Evolutionary conservation across 2,329 filamentous ascomycete species (phyloP).

Genomic region (Triangularia verruculosa): DNA sequence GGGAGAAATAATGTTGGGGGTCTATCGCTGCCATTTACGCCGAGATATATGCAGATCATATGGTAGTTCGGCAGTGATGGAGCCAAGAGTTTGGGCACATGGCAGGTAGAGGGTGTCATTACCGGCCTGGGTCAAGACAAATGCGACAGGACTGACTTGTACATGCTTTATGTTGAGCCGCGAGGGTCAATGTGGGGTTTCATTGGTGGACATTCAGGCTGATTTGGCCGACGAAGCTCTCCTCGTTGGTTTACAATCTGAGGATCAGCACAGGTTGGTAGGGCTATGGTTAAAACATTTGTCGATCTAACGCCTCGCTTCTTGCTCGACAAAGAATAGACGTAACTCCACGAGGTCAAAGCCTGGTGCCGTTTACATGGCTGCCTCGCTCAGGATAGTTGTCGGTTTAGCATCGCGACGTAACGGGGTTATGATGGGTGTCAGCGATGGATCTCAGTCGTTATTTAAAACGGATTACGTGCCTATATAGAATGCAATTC

Average conservation of each 20-base stretch:
- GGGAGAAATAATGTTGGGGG: not conserved
- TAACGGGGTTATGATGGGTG: no score
- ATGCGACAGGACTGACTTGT: not conserved
- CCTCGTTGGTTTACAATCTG: not conserved
- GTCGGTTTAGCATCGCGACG: no score
- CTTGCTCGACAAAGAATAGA: no score
- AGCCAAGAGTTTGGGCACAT: conserved; percentile 2
- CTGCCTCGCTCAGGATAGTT: no score
- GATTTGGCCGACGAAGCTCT: not conserved
- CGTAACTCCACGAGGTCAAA: no score
- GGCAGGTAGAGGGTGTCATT: not conserved
- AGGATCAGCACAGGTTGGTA: no score
- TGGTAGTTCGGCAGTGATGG: not conserved
- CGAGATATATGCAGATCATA: not conserved
- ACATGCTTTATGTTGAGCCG: not conserved
- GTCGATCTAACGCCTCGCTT: no score
- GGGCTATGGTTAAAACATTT: no score
- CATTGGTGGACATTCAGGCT: not conserved
- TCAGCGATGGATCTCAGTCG: no score
- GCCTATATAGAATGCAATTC: no score
- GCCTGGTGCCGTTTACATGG: no score
- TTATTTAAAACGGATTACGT: no score
- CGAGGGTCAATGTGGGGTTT: not conserved
- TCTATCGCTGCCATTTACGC: not conserved
- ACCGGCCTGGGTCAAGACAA: not conserved